Percentiles rank a stretch among this genome's conserved stretches.
Evolutionary conservation across 2,329 filamentous ascomycete species (phyloP).

Genomic region (Aspergillus brasiliensis): DNA sequence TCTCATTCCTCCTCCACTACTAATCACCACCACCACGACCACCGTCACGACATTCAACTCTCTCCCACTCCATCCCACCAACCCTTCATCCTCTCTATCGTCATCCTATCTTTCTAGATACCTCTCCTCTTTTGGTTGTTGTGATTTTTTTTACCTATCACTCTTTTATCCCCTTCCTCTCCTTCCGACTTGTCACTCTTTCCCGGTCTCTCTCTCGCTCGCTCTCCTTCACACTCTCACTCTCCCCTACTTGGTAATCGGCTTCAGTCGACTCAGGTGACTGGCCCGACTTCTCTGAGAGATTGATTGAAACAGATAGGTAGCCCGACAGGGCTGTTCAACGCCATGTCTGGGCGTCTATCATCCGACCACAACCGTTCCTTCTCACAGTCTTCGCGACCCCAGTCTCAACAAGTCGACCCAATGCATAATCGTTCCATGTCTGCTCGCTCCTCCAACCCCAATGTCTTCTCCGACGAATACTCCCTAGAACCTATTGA

Average conservation of each 20-base stretch:
- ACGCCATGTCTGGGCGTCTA: slow-evolving; percentile 44
- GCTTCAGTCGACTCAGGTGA: slow-evolving; percentile 23
- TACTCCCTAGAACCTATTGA: slow-evolving; percentile 49
- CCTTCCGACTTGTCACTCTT: slow-evolving; percentile 11
- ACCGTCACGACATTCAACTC: background rate
- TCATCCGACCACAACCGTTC: slow-evolving; percentile 41
- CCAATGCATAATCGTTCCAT: slow-evolving; percentile 32
- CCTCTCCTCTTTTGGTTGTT: background rate
- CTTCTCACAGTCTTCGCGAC: slow-evolving; percentile 34
- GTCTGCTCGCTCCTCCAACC: slow-evolving; percentile 38
- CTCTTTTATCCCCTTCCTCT: slow-evolving; percentile 10
- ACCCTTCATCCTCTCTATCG: background rate
- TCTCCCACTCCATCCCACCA: background rate
- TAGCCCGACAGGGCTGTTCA: slow-evolving; percentile 43
- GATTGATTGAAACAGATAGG: slow-evolving; percentile 34
- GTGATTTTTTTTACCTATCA: slow-evolving; percentile 1
- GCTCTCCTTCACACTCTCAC: slow-evolving; percentile 13
- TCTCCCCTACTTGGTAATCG: slow-evolving; percentile 5
- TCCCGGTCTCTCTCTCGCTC: slow-evolving; percentile 10
- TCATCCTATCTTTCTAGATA: background rate
- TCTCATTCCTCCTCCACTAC: slow-evolving; percentile 13
- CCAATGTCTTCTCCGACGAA: slow-evolving; percentile 53
- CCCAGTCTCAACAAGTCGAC: slow-evolving; percentile 27
- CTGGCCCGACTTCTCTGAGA: slow-evolving; percentile 21
- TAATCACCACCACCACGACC: slow-evolving; percentile 11